Evolutionary conservation across 495 filamentous ascomycete species (phyloP).

Genomic region (Cudoniella acicularis): DNA sequence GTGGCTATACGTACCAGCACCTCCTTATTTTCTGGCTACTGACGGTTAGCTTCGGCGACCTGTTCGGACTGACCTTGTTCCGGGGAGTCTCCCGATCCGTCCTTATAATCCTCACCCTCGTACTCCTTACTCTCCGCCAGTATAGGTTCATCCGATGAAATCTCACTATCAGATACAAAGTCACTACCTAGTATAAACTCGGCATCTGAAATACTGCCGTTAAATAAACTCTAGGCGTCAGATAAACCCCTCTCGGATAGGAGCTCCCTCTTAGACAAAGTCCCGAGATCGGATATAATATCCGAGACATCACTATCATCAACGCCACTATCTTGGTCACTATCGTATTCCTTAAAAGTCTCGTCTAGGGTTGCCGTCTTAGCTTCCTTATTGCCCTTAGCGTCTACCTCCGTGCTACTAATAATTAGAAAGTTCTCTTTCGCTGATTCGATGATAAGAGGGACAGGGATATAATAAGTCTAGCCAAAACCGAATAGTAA

Average conservation of each 20-base stretch:
- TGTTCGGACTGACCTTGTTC: background rate
- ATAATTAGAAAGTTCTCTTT: constrained; percentile 3
- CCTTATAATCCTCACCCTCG: constrained; percentile 4
- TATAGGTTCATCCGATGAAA: background rate
- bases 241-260: background rate
- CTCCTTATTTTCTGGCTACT: constrained; percentile 4
- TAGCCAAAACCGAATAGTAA: constrained; percentile 7
- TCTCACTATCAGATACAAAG: background rate
- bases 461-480: constrained; percentile 10
- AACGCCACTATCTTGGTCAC: background rate
- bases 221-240: background rate
- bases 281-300: too few relatives aligned
- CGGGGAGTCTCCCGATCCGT: background rate
- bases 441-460: constrained; percentile 3
- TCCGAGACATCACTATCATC: too few relatives aligned
- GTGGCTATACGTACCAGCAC: constrained; percentile 4
- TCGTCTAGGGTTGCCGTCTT: background rate
- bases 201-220: background rate
- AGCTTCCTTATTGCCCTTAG: background rate
- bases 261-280: background rate
- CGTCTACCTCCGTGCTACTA: background rate
- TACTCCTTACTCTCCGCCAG: background rate
- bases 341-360: background rate
- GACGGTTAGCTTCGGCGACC: constrained; percentile 1
- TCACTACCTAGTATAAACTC: background rate